Base-by-base conservation (phyloP, 2,329 filamentous ascomycete genomes). In the Paracoccidioides lutzii region DNA sequence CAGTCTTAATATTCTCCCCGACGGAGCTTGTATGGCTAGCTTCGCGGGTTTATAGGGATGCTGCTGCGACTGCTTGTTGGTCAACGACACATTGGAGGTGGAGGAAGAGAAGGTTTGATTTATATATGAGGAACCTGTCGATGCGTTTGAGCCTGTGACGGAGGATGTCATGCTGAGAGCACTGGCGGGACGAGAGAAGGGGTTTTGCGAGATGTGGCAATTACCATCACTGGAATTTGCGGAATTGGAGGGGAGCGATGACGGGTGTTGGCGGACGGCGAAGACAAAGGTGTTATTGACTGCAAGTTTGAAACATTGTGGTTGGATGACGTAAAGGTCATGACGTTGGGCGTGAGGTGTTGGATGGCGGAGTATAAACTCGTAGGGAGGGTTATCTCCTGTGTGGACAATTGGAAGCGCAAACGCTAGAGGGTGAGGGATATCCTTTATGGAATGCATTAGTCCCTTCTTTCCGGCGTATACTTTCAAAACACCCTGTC, bases 231-330 rank as follows among this genome's bases (percentile, higher is more conserved):
- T 68, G 45, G 64, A 67, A 55, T 67, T 70, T 33, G 68, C 66
- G 33, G 71, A 64, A 40, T 71, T 66, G 43, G 68, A 65, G 2
- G 71, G 71, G 0, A 79, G 71, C 0, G 79, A 80, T 0, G 88
- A 85, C 0, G 90, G 88, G 67, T 98, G 90, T 67, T 98, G 93
- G 48, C 93, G 87, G 58, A 98, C 87, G 54, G 87, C 87, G 70
- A 98, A 98, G 33, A 98, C 91, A 67, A 96, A 98, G 0, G 93
- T 98, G 68, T 98, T 97, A 75, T 97, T 96, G 55, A 95, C 78
- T 1, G 89, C 90, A 33, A 98, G 77, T 32, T 84, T 82, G 61
- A 85, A 81, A 69, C 93, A 98, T 70, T 98, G 94, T 1, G 94
- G 93, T 67, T 97, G 93, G 46, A 90, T 88, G 60, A 98, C 88